Percentiles rank a stretch among this genome's conserved stretches.
Evolutionary conservation across 2,329 filamentous ascomycete genomes (phyloP).

Genomic region (Fusarium scirpi): DNA sequence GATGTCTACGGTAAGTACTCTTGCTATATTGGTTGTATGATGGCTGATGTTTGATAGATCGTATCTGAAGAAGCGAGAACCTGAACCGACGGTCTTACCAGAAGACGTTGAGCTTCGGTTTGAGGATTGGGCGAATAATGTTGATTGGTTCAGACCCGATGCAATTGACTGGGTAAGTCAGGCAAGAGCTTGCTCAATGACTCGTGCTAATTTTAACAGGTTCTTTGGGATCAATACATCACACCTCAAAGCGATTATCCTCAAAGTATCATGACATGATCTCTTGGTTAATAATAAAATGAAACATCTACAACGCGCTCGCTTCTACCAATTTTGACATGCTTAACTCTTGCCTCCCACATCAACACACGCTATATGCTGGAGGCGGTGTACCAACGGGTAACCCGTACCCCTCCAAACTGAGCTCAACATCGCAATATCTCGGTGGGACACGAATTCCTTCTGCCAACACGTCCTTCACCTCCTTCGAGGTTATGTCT

Average conservation of each 20-base stretch:
- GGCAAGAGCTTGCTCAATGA: rapidly evolving
- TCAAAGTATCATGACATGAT: neutral
- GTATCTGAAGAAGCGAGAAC: constrained; percentile 9
- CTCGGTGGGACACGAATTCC: neutral
- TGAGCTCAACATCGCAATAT: neutral
- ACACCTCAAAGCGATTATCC: constrained; percentile 14
- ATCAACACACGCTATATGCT: neutral
- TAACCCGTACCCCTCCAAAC: neutral
- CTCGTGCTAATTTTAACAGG: neutral
- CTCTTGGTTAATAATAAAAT: rapidly evolving
- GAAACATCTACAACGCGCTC: rapidly evolving
- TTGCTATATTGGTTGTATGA: rapidly evolving
- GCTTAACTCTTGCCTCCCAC: rapidly evolving
- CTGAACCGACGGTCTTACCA: neutral
- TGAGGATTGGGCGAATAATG: constrained; percentile 22
- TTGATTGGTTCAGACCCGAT: constrained; percentile 21
- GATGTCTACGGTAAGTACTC: constrained; percentile 2
- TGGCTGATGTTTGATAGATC: neutral
- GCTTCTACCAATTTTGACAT: neutral
- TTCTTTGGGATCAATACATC: constrained; percentile 11
- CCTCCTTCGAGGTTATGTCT: neutral
- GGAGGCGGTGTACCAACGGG: neutral
- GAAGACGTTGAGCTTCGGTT: constrained; percentile 16
- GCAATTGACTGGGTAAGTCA: constrained; percentile 22
- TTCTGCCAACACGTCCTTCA: neutral